Evolutionary conservation across 306 rosid genomes (phyloP), one percentile per base, ranked within the genome.

Genomic region (Cucurbita argyrosperma): DNA sequence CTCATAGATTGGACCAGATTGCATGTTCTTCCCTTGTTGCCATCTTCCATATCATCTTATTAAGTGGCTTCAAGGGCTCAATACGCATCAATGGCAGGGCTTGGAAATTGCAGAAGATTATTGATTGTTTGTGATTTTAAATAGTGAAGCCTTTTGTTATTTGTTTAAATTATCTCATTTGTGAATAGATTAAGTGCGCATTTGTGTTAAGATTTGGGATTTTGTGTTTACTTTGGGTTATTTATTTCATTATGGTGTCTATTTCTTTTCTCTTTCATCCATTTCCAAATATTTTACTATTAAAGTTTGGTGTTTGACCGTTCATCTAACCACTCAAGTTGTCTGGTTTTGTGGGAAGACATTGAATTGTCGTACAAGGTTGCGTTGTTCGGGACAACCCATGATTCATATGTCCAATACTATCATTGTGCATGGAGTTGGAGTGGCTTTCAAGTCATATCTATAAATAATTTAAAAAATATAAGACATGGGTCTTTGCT

Each of bases 1-100:
- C 64, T 59, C 37, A 30, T 40, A 51, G 74, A 78, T 85, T 86
- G 83, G 84, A 85, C 76, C 55, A 53, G 58, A 72, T 68, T 51
- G 81, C 79, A 74, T 86, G 84, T 73, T 86, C 85, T 73, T 83
- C 80, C 75, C 72, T 80, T 75, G 83, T 83, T 82, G 87, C 81
- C 76, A 76, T 84, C 81, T 73, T 88, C 39, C 90, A 87, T 74
- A 55, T 84, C 70, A 19, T 85, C 72, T 26, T 89, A 68, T 75
- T 90, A 66, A 65, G 12, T 77, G 76, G 75, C 60, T 5, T 69
- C 60, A 69, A 54, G 49, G 71, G 62, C 54, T 39, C n/a, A 52
- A 7, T 55, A 53, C 39, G 51, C 76, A 40, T 53, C 57, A 13
- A 68, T 19, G 49, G 51, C 30, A 72, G 76, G 76, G 55, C 61